A percentile compares a stretch with the other conserved stretches of the same genome.
Conservation (phyloP, 1,284 basidiomycete species). For the Phellopilus nigrolimitatus region DNA sequence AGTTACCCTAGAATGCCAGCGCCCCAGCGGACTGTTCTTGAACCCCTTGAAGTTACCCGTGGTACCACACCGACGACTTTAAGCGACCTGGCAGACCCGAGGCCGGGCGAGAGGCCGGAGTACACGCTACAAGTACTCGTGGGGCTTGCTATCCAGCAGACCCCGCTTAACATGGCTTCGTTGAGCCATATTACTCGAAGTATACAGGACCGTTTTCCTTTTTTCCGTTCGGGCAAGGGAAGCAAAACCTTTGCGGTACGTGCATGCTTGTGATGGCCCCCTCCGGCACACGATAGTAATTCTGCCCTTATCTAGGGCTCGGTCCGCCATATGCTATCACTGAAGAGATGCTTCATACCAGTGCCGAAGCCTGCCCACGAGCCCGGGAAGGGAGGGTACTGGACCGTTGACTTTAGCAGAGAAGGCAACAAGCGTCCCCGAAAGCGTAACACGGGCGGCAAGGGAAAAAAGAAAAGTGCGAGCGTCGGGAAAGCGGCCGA, state of each 20-base stretch:
- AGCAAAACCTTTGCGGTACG: slow-evolving; percentile 26
- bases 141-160: slow-evolving; percentile 70
- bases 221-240: slow-evolving; percentile 43
- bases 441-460: slow-evolving; percentile 46
- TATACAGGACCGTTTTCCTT: slow-evolving; percentile 54
- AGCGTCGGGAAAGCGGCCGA: neutral
- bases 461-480: slow-evolving; percentile 2
- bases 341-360: slow-evolving; percentile 78
- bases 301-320: slow-evolving; percentile 50
- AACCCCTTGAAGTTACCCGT: slow-evolving; percentile 39
- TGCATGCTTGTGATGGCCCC: slow-evolving; percentile 8
- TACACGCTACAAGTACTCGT: slow-evolving; percentile 57
- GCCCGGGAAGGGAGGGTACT: slow-evolving; percentile 72
- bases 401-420: slow-evolving; percentile 56
- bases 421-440: slow-evolving; percentile 61
- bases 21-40: too few relatives aligned
- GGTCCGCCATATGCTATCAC: slow-evolving; percentile 85
- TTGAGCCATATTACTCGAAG: slow-evolving; percentile 60
- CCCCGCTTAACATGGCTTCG: slow-evolving; percentile 50
- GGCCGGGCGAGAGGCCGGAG: slow-evolving; percentile 44
- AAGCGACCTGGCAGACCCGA: slow-evolving; percentile 47
- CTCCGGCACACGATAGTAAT: slow-evolving; percentile 1
- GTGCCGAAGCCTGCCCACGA: slow-evolving; percentile 58
- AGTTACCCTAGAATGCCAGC: too few relatives aligned
- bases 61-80: slow-evolving; percentile 41